Conservation (phyloP, 106 monocot genomes). For the Xerophyta viscosa region DNA sequence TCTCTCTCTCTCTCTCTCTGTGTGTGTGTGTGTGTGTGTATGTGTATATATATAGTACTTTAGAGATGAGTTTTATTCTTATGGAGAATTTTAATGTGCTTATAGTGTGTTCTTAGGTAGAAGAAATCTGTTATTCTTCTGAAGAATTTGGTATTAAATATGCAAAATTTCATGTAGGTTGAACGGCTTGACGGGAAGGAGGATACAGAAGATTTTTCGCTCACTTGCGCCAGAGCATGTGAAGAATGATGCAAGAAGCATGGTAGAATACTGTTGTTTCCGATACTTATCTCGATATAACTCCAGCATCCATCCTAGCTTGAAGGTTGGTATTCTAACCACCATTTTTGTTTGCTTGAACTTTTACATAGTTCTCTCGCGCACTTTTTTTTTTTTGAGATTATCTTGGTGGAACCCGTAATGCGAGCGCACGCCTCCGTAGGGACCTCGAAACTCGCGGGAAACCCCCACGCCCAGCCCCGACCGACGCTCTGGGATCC, state of each 20-base stretch:
- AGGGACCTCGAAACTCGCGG: too few relatives aligned
- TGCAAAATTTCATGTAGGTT: constrained; percentile 33
- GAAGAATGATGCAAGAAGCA: constrained; percentile 57
- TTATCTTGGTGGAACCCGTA: neutral
- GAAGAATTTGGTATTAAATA: too few relatives aligned
- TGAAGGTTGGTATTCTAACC: constrained; percentile 50
- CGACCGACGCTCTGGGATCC: too few relatives aligned
- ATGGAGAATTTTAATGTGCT: neutral
- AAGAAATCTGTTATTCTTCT: too few relatives aligned
- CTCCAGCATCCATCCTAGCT: constrained; percentile 70
- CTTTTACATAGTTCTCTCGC: neutral
- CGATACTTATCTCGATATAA: constrained; percentile 79
- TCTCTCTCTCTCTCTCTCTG: too few relatives aligned
- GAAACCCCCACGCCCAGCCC: too few relatives aligned
- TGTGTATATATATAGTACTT: too few relatives aligned
- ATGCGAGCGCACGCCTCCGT: too few relatives aligned
- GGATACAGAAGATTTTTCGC: constrained; percentile 76
- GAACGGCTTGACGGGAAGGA: constrained; percentile 82
- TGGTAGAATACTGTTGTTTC: constrained; percentile 97
- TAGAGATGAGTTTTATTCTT: too few relatives aligned
- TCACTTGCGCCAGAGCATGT: constrained; percentile 49
- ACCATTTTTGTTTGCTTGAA: neutral
- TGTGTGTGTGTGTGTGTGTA: too few relatives aligned
- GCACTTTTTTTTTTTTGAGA: too few relatives aligned
- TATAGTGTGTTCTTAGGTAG: too few relatives aligned